Conservation (phyloP, 345 rosid species). For the Sisymbrium altissimum region DNA sequence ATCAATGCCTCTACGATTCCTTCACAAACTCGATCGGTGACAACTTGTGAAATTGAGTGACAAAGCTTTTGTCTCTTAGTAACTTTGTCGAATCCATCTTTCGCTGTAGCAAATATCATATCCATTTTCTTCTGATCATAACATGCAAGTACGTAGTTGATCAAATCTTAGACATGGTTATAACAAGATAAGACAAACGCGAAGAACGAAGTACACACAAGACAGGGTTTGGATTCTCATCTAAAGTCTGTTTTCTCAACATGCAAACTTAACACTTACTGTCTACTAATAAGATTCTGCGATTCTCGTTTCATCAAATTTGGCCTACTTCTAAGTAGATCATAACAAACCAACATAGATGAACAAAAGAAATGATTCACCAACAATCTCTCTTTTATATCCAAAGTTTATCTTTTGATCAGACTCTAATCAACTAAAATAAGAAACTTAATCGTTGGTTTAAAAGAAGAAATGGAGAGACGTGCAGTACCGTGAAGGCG, state of each 20-base stretch:
- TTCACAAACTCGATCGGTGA: constrained; percentile 44
- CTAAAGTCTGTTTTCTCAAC: background rate
- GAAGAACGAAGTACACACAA: background rate
- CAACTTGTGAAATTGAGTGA: constrained; percentile 44
- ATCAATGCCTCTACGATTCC: constrained; percentile 50
- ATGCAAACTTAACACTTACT: background rate
- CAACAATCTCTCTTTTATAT: background rate
- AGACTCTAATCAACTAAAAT: background rate
- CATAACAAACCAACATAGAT: background rate
- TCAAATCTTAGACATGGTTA: background rate
- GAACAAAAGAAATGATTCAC: background rate
- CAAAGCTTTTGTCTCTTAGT: constrained; percentile 65
- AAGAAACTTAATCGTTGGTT: background rate
- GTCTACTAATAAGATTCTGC: background rate
- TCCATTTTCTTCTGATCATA: constrained; percentile 4
- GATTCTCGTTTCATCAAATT: background rate
- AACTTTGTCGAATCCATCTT: constrained; percentile 62
- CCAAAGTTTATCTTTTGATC: background rate
- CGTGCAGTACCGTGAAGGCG: constrained; percentile 3
- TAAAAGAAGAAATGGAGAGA: background rate
- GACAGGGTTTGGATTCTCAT: background rate
- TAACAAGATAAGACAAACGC: background rate
- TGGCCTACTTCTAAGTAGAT: background rate
- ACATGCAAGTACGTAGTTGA: background rate
- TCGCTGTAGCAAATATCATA: constrained; percentile 29